Percentiles rank a stretch among this genome's conserved stretches.
These are phyloP conservation scores for Tardiomyces digboiensis DNA, from an alignment of 1,139 yeast species.

Conservation along the genomic window DNA sequence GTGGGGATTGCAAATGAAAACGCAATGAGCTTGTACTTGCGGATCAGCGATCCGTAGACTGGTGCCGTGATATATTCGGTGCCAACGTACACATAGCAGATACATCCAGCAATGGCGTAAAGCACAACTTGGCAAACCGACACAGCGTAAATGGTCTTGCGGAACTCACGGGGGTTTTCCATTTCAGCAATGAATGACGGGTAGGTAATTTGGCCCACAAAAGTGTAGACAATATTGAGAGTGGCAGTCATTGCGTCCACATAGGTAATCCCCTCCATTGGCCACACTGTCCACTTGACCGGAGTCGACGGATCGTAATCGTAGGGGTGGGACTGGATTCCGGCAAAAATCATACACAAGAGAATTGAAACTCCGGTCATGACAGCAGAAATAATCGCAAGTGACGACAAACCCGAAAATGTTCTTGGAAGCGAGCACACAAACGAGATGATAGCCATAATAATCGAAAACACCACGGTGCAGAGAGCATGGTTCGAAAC, in stretches of 20 bases:
- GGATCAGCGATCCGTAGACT: constrained; percentile 44
- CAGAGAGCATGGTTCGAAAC: constrained; percentile 43
- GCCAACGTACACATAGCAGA: constrained; percentile 51
- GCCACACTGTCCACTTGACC: constrained; percentile 39
- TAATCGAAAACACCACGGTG: constrained; percentile 41
- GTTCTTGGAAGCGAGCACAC: constrained; percentile 47
- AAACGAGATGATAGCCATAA: constrained; percentile 39
- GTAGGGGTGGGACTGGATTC: constrained; percentile 40
- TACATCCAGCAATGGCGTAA: constrained; percentile 45
- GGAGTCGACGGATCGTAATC: constrained; percentile 32
- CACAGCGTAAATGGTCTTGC: constrained; percentile 44
- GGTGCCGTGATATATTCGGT: constrained; percentile 46
- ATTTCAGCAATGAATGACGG: constrained; percentile 55
- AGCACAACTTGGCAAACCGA: constrained; percentile 40
- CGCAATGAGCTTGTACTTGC: constrained; percentile 41
- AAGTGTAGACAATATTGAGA: constrained; percentile 50
- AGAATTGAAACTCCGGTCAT: constrained; percentile 51
- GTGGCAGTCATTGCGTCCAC: constrained; percentile 49
- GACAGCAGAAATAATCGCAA: constrained; percentile 43
- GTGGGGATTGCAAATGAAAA: constrained; percentile 57
- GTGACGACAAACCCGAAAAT: constrained; percentile 39
- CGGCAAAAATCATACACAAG: constrained; percentile 45
- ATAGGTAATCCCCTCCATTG: constrained; percentile 40
- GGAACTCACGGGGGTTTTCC: constrained; percentile 48
- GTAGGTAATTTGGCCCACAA: constrained; percentile 54